Base-by-base conservation (phyloP, 129 eudicot species). In the Flaveria robusta region DNA sequence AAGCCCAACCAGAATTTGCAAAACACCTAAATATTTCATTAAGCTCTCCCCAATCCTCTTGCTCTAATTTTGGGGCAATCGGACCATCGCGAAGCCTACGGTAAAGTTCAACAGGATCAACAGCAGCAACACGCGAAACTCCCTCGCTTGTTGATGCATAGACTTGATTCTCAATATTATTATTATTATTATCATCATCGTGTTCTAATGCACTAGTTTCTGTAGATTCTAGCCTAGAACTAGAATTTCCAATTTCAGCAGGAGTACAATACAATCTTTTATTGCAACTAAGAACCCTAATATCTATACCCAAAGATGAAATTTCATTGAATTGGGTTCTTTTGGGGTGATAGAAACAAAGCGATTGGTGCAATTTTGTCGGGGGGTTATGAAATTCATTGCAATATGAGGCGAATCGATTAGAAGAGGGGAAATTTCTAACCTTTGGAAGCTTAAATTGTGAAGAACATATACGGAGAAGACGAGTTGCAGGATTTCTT, bases 1-100 rank as follows among this genome's bases (percentile, higher is more conserved):
- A 71, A 42, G 97, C 97, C 99, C 99, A 95, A 58, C 90, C 84
- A 1, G 99, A 95, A 51, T 29, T 81, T 2, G 82, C 65, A 78
- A 91, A 91, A 54, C 80, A 45, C 55, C 68, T 4, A 59, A 95
- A 89, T 31, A 91, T 72, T 70, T 91, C 96, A 13, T 5, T 23
- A 64, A 95, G 52, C 37, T 62, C 24, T 18, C 85, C 82, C 82
- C 82, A 81, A 42, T 94, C 92, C 5, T 68, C 71, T 52, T 49
- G 63, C 24, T 46, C 76, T 26, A 77, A 78, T 51, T 71, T 82
- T 23, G 74, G 72, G 2, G 72, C 14, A 52, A 37, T 52, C 16
- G 59, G 49, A 2, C 84, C 72, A 79, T 83, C 89, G 3, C 83
- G 77, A 66, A 94, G 78, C 75, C 75, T 78, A 77, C 72, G 87